phyloP scores from a whole-genome alignment of 768 basidiomycete species.

The Podaxis mareebaensis region DNA sequence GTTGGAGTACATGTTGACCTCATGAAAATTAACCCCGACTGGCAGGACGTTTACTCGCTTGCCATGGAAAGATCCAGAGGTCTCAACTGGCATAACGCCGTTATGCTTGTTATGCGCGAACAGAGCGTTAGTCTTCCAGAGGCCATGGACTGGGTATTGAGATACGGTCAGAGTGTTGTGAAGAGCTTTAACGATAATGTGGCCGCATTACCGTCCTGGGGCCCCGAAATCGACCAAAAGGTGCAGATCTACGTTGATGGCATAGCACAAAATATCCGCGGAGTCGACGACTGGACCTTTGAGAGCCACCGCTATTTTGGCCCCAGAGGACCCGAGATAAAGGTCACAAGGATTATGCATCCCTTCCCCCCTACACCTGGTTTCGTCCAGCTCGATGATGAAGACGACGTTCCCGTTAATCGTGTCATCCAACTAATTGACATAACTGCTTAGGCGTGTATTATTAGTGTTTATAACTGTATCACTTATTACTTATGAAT shows the following conservation, averaged over 20 bases:
- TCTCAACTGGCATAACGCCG: constrained; percentile 32
- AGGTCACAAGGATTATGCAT: constrained; percentile 21
- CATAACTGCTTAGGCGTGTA: background rate
- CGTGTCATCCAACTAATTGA: background rate
- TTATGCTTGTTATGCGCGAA: constrained; percentile 34
- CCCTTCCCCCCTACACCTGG: constrained; percentile 18
- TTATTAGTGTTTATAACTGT: background rate
- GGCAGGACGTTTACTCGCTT: constrained; percentile 36
- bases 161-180: constrained; percentile 26
- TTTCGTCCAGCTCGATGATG: constrained; percentile 2
- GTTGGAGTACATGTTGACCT: no score
- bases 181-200: constrained; percentile 26
- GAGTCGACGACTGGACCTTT: constrained; percentile 47
- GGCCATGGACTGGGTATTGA: constrained; percentile 31
- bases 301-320: constrained; percentile 46
- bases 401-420: background rate
- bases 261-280: constrained; percentile 47
- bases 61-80: constrained; percentile 35
- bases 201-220: constrained; percentile 40
- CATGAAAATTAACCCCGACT: background rate
- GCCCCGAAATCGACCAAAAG: constrained; percentile 37
- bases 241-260: constrained; percentile 42
- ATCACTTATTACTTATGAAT: background rate
- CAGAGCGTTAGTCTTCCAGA: constrained; percentile 23
- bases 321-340: constrained; percentile 22